phyloP scores from a whole-genome alignment of 139 green algal genomes.

The Chlamydomonas urium region DNA sequence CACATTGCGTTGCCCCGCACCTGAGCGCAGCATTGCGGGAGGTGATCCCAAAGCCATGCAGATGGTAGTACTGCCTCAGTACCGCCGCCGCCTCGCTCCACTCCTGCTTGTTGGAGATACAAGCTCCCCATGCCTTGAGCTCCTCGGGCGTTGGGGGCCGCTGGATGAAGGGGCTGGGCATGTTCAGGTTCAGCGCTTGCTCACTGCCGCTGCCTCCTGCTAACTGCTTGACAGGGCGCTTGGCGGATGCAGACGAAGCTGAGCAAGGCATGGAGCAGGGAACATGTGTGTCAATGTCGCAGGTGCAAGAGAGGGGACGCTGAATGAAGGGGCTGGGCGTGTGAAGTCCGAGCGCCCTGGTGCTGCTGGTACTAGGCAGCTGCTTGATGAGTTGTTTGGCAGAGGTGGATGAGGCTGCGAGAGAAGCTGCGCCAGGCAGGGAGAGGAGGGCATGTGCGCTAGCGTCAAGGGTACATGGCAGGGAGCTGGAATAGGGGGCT shows the following conservation, averaged over 20 bases:
- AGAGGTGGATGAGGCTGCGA: no score
- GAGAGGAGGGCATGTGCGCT: neutral
- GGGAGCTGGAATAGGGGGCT: no score
- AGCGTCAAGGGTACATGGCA: neutral
- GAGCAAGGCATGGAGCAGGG: neutral
- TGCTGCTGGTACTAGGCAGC: neutral
- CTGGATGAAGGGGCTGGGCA: slow-evolving; percentile 12
- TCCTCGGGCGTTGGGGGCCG: slow-evolving; percentile 14
- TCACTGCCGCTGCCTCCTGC: neutral
- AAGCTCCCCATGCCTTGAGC: slow-evolving; percentile 33
- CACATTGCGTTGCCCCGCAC: no score
- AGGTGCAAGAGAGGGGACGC: neutral
- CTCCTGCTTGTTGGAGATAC: slow-evolving; percentile 33
- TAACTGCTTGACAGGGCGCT: neutral
- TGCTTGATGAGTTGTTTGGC: neutral
- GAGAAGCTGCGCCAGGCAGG: neutral
- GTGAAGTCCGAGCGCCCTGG: slow-evolving; percentile 4
- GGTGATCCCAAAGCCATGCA: slow-evolving; percentile 57
- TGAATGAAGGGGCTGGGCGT: slow-evolving; percentile 1
- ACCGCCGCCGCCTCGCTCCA: slow-evolving; percentile 37
- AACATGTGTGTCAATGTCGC: neutral
- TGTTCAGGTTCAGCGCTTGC: slow-evolving; percentile 14
- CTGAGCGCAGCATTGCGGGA: slow-evolving; percentile 41
- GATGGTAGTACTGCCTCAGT: slow-evolving; percentile 42
- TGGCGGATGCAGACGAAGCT: neutral